A percentile compares a stretch with the other conserved stretches of the same genome.
Conservation (phyloP, 2,329 filamentous ascomycete genomes). For the Pyricularia grisea region DNA sequence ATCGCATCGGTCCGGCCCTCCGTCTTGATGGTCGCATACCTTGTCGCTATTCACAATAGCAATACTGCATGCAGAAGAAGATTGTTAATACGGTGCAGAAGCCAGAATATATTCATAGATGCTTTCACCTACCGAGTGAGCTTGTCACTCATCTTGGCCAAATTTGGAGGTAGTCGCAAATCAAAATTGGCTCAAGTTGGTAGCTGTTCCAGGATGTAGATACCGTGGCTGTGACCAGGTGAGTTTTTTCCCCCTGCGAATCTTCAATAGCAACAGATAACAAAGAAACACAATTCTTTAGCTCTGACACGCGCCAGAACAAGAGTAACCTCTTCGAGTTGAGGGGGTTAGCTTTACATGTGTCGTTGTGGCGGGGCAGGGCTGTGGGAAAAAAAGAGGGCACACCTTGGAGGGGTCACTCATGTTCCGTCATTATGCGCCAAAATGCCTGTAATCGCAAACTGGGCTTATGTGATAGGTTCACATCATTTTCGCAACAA, state of each 20-base stretch:
- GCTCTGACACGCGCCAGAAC: not conserved
- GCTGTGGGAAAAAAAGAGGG: constrained; percentile 3
- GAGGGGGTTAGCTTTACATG: not conserved
- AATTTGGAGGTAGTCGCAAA: not conserved
- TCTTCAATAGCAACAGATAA: not conserved
- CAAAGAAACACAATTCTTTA: not conserved
- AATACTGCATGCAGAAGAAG: constrained; percentile 51
- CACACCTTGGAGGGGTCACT: not conserved
- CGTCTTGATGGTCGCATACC: constrained; percentile 37
- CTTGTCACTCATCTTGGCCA: constrained; percentile 72
- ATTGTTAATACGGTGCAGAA: not conserved
- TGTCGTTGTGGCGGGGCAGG: constrained; percentile 10
- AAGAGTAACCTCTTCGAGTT: not conserved
- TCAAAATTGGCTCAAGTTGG: not conserved
- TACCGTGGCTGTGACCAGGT: not conserved
- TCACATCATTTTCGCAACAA: not conserved
- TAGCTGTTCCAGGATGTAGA: not conserved
- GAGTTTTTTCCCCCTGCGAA: not conserved
- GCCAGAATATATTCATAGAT: constrained; percentile 15
- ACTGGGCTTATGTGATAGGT: constrained; percentile 14
- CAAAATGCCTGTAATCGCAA: constrained; percentile 11
- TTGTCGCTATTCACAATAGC: constrained; percentile 99
- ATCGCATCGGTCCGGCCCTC: not conserved
- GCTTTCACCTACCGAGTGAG: constrained; percentile 29
- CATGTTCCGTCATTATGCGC: constrained; percentile 1